Evolutionary conservation across 768 basidiomycete species (phyloP), one percentile per base, ranked within the genome.

Genomic region (Russula olivacea): DNA sequence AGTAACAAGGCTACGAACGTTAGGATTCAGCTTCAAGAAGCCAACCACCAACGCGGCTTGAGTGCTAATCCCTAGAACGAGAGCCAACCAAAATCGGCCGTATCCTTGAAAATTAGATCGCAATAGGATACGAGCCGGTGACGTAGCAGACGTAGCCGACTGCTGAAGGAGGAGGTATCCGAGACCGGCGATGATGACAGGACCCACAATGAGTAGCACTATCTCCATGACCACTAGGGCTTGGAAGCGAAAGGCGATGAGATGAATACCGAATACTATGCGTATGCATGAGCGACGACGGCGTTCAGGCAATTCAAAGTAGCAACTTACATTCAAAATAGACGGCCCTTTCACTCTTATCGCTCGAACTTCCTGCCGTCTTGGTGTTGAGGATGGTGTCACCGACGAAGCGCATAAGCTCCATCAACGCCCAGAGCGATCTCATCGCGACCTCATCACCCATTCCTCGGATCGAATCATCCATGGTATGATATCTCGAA

Each of bases 341-440:
- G 5, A 89, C 85, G 2, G 75, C 71, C 51, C 72, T 71, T 34
- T 72, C 73, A 4, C 69, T 62, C 23, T 68, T 66, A 2, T 72
- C 70, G 0, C 58, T 60, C 5, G 58, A 10, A 7, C 66, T 6
- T 58, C 70, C 64, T 48, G 70, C 72, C 56, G 62, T 58, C 7
- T 32, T n/a, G 56, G 5, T 21, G 36, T 86, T 80, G 28, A 87
- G 74, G 34, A 93, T 72, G 2, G 77, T 77, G 8, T 78, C 52
- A 9, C 85, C 88, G 0, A 84, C 82, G 3, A 78, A 82, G 55
- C 77, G 73, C 0, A 83, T 76, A 1, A 79, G 77, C 65, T 92
- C 88, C 81, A 93, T 81, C 86, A 91, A 89, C 3, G 83, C 79
- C 89, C 90, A 93, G 10, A 93, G 74, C 9, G 86, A 75, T 40